Evolutionary conservation across 1,139 yeast genomes (phyloP).

Genomic region (Sugiyamaella neomexicana): DNA sequence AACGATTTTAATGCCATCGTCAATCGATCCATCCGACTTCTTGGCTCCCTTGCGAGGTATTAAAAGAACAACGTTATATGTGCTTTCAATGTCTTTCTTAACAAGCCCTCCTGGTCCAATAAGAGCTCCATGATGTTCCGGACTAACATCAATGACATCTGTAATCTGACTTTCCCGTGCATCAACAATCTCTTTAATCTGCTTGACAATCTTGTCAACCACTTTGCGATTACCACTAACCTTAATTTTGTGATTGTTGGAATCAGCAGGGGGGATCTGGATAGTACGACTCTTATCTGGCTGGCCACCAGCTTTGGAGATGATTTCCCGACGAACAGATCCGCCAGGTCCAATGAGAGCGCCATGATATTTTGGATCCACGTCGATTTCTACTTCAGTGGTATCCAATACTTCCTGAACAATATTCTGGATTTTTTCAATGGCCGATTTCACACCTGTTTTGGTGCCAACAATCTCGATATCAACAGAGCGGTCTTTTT

Average conservation of each 20-base stretch:
- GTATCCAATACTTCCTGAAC: conserved; percentile 68
- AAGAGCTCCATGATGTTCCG: conserved; percentile 71
- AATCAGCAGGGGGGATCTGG: conserved; percentile 71
- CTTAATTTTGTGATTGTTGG: conserved; percentile 58
- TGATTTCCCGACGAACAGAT: conserved; percentile 68
- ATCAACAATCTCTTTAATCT: conserved; percentile 62
- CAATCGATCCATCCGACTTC: conserved; percentile 47
- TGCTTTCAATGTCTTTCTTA: conserved; percentile 72
- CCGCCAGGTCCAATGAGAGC: conserved; percentile 83
- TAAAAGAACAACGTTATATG: conserved; percentile 60
- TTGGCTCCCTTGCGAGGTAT: conserved; percentile 60
- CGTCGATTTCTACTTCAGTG: conserved; percentile 59
- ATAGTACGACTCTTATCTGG: conserved; percentile 55
- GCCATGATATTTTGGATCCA: conserved; percentile 78
- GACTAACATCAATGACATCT: conserved; percentile 61
- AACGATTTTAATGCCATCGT: conserved; percentile 34
- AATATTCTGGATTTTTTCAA: conserved; percentile 59
- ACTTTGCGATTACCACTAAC: conserved; percentile 74
- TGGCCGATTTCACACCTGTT: conserved; percentile 75
- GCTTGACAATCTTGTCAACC: conserved; percentile 67
- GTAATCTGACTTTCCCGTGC: conserved; percentile 64
- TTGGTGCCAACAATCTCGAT: conserved; percentile 79
- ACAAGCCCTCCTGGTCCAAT: conserved; percentile 82
- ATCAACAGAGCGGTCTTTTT: conserved; percentile 44
- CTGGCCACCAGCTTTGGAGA: conserved; percentile 74